These are phyloP conservation scores for Tricholoma hemisulphureum DNA, from an alignment of 768 basidiomycete species.

Conservation along the genomic window DNA sequence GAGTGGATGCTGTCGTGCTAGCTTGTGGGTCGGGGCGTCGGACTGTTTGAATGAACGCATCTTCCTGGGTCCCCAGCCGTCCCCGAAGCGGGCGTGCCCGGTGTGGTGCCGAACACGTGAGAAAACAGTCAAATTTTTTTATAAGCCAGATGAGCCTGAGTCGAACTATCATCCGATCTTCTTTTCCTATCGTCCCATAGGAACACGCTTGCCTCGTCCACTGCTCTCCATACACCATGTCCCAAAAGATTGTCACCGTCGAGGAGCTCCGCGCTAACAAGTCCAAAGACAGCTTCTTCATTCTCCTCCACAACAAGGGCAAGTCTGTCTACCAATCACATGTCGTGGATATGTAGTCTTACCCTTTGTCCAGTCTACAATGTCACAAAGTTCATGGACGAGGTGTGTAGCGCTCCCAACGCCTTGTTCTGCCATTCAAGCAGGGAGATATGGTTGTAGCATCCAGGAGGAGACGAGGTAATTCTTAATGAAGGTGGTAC, in stretches of 20 bases:
- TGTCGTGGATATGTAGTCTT: slow-evolving; percentile 29
- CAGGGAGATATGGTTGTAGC: slow-evolving; percentile 43
- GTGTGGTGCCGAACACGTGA: slow-evolving; percentile 21
- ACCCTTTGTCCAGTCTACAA: slow-evolving; percentile 72
- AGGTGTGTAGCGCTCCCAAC: slow-evolving; percentile 48
- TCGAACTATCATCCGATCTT: slow-evolving; percentile 24
- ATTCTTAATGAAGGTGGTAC: slow-evolving; percentile 87
- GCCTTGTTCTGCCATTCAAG: background rate
- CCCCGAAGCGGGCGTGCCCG: background rate
- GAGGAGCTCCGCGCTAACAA: slow-evolving; percentile 79
- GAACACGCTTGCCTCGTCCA: slow-evolving; percentile 17
- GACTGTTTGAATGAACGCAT: background rate
- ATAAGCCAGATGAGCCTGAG: slow-evolving; percentile 18
- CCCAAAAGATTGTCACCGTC: slow-evolving; percentile 57
- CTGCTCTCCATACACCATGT: slow-evolving; percentile 29
- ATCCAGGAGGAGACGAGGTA: slow-evolving; percentile 98
- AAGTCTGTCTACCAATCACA: slow-evolving; percentile 35
- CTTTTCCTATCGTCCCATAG: slow-evolving; percentile 26
- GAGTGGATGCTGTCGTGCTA: too few species aligned
- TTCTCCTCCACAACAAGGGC: slow-evolving; percentile 89
- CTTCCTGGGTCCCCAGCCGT: background rate
- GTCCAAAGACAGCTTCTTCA: slow-evolving; percentile 72
- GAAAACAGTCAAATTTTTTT: slow-evolving; percentile 27
- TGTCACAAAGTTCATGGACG: slow-evolving; percentile 91
- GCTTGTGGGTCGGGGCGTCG: background rate